phyloP scores from a whole-genome alignment of 2,329 filamentous ascomycete genomes.

The Ceratocystis variospora region DNA sequence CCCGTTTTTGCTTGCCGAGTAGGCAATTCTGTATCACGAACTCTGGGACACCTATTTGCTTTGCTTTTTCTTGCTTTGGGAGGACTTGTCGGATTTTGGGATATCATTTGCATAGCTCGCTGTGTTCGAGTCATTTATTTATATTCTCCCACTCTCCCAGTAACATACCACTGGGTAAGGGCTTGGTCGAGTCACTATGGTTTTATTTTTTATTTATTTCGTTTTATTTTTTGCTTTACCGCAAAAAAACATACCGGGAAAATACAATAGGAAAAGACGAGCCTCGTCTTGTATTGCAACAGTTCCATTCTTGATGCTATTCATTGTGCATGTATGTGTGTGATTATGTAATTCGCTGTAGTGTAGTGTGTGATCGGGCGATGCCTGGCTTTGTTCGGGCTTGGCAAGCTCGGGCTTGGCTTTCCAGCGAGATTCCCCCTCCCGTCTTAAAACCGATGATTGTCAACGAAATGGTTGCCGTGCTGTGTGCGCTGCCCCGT shows the following conservation, averaged over 20 bases:
- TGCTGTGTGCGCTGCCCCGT: too few species aligned
- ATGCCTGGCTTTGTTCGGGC: background rate
- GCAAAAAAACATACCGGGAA: background rate
- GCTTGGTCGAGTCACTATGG: background rate
- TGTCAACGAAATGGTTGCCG: too few species aligned
- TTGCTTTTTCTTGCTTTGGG: constrained; percentile 9
- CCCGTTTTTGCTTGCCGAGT: background rate
- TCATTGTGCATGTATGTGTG: too few species aligned
- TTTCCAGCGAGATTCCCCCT: too few species aligned
- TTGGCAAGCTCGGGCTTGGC: background rate
- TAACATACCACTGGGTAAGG: background rate
- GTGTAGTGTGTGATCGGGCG: background rate
- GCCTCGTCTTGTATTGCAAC: too few species aligned
- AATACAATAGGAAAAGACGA: background rate
- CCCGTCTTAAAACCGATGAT: too few species aligned
- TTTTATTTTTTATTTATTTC: background rate
- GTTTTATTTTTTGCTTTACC: constrained; percentile 1
- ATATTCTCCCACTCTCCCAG: constrained; percentile 4
- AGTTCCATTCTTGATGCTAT: too few species aligned
- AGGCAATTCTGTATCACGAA: background rate
- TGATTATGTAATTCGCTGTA: background rate
- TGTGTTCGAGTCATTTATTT: constrained; percentile 3
- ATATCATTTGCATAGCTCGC: constrained; percentile 5
- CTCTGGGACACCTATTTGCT: background rate
- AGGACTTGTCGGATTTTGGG: background rate